These are phyloP conservation scores for Stachybotrys elegans DNA, from an alignment of 2,329 filamentous ascomycete species.

Conservation along the genomic window DNA sequence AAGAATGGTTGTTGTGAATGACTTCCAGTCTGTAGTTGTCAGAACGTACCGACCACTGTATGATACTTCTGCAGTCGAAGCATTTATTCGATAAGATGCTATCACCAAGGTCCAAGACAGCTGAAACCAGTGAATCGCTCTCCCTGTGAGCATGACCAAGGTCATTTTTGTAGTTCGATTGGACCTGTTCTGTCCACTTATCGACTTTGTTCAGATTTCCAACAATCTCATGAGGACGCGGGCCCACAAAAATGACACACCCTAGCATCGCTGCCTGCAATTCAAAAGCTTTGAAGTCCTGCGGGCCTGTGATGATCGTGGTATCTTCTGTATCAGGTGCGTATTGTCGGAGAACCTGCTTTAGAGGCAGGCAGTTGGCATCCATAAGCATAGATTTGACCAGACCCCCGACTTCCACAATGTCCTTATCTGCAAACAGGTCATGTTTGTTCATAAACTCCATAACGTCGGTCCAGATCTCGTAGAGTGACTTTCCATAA, in stretches of 20 bases:
- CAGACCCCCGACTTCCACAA: slow-evolving; percentile 3
- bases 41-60: neutral
- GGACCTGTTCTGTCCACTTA: slow-evolving; percentile 5
- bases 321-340: neutral
- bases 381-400: slow-evolving; percentile 6
- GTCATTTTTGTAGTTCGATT: slow-evolving; percentile 1
- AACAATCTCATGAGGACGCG: slow-evolving; percentile 4
- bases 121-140: neutral
- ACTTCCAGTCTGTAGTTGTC: neutral
- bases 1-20: neutral
- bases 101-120: neutral
- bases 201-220: slow-evolving; percentile 4
- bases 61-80: neutral
- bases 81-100: neutral
- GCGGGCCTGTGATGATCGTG: neutral
- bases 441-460: slow-evolving; percentile 12
- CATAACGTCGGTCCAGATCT: slow-evolving; percentile 23
- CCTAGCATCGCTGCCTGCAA: slow-evolving; percentile 3
- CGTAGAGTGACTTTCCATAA: slow-evolving; percentile 17
- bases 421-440: slow-evolving; percentile 1
- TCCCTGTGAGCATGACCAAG: neutral
- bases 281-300: neutral
- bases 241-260: slow-evolving; percentile 2
- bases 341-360: neutral
- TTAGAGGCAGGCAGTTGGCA: neutral